A percentile compares a stretch with the other conserved stretches of the same genome.
Evolutionary conservation across 495 filamentous ascomycete species (phyloP).

Genomic region (Parmelia sp.): DNA sequence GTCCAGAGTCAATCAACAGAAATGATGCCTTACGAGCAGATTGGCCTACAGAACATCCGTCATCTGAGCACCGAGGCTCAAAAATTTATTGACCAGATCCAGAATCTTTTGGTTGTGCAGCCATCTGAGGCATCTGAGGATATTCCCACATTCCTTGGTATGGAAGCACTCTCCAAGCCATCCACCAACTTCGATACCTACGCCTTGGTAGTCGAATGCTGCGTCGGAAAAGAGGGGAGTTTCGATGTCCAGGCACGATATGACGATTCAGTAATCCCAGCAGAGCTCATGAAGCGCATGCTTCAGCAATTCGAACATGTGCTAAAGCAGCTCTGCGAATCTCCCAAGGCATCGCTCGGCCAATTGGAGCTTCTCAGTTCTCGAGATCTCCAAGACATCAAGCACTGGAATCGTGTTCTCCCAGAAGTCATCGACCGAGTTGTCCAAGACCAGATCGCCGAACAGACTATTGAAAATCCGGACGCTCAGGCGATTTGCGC

Average conservation of each 20-base stretch:
- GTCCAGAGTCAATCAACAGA: slow-evolving; percentile 43
- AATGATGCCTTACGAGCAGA: slow-evolving; percentile 50
- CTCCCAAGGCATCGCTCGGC: not conserved
- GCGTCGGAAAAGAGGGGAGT: slow-evolving; percentile 2
- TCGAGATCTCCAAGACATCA: not conserved
- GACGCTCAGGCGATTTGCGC: slow-evolving; percentile 37
- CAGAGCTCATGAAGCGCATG: slow-evolving; percentile 18
- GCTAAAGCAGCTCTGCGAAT: slow-evolving; percentile 14
- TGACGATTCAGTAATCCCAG: slow-evolving; percentile 20
- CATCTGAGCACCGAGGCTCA: slow-evolving; percentile 42
- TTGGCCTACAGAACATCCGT: slow-evolving; percentile 55
- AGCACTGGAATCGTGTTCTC: slow-evolving; percentile 26
- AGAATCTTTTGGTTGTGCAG: slow-evolving; percentile 46
- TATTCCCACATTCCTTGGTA: not conserved
- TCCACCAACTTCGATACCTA: slow-evolving; percentile 25
- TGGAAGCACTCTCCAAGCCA: too few relatives aligned
- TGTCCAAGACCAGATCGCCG: slow-evolving; percentile 44
- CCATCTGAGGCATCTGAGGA: slow-evolving; percentile 25
- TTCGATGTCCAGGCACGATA: slow-evolving; percentile 19
- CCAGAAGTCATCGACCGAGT: slow-evolving; percentile 34
- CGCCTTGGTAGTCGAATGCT: slow-evolving; percentile 23
- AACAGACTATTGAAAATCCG: slow-evolving; percentile 34
- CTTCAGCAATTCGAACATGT: slow-evolving; percentile 27
- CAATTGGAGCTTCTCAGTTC: not conserved
- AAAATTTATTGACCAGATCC: slow-evolving; percentile 48